phyloP scores from a whole-genome alignment of 192 early-diverging fungal species.

The Glomus cerebriforme region DNA sequence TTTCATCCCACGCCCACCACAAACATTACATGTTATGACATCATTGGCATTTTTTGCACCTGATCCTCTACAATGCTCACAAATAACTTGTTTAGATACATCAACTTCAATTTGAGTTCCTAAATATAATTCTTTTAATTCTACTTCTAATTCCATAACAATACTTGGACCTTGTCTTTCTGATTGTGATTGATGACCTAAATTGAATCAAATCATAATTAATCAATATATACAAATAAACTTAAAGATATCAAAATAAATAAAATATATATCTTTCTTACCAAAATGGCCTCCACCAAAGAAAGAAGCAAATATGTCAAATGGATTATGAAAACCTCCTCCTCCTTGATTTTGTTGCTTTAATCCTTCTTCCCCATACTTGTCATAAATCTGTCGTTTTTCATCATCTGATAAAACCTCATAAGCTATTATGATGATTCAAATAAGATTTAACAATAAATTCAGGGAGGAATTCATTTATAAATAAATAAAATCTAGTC shows the following conservation, averaged over 20 bases:
- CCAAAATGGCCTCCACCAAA: constrained; percentile 73
- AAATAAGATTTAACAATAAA: background rate
- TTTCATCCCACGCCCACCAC: constrained; percentile 78
- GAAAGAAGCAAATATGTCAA: constrained; percentile 97
- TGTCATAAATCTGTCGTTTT: constrained; percentile 87
- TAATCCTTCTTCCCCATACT: constrained; percentile 95
- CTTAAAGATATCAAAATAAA: background rate
- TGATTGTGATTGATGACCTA: constrained; percentile 44
- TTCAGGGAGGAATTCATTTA: background rate
- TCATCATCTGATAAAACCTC: constrained; percentile 92
- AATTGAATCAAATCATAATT: constrained; percentile 32
- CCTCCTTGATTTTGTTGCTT: constrained; percentile 64
- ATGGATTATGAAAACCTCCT: constrained; percentile 88
- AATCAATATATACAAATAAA: constrained; percentile 14
- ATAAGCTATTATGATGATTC: constrained; percentile 68
- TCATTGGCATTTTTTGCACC: constrained; percentile 87
- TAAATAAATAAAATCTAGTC: background rate
- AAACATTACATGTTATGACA: constrained; percentile 78
- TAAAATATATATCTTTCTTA: background rate
- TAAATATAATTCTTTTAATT: constrained; percentile 88
- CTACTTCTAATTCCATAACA: constrained; percentile 76
- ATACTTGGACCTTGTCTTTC: constrained; percentile 87
- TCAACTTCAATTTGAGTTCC: constrained; percentile 87
- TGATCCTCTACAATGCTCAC: constrained; percentile 88
- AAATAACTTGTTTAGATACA: constrained; percentile 91